phyloP scores from a whole-genome alignment of 352 stramenopile species.

The Phytopythium helicoides region DNA sequence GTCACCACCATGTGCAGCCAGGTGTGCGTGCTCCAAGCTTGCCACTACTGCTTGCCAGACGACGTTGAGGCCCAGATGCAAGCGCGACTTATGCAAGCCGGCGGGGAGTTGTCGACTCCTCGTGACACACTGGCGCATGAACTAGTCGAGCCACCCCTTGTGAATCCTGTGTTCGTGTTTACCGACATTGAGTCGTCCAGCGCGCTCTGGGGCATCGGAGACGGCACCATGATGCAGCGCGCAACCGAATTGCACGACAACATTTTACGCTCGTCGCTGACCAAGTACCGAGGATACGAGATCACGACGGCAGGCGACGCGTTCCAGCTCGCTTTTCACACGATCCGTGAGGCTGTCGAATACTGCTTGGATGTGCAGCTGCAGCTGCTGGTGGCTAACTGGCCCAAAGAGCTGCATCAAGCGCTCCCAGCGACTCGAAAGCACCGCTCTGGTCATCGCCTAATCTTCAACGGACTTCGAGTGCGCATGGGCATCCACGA shows the following conservation, averaged over 20 bases:
- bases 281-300: slow-evolving; percentile 64
- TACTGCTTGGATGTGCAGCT: slow-evolving; percentile 66
- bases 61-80: slow-evolving; percentile 36
- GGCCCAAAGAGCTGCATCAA: slow-evolving; percentile 58
- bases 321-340: slow-evolving; percentile 74
- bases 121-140: slow-evolving; percentile 9
- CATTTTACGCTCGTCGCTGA: slow-evolving; percentile 29
- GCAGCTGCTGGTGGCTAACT: slow-evolving; percentile 45
- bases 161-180: slow-evolving; percentile 59
- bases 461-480: slow-evolving; percentile 46
- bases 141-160: slow-evolving; percentile 13
- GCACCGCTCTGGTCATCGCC: slow-evolving; percentile 21
- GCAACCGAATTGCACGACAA: slow-evolving; percentile 46
- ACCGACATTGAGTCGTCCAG: slow-evolving; percentile 70
- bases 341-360: slow-evolving; percentile 51
- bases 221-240: slow-evolving; percentile 43
- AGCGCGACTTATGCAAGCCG: slow-evolving; percentile 29
- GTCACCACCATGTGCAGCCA: slow-evolving; percentile 50
- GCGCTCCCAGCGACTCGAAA: slow-evolving; percentile 45
- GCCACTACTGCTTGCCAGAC: slow-evolving; percentile 38
- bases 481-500: slow-evolving; percentile 59
- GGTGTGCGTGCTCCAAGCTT: slow-evolving; percentile 42
- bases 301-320: slow-evolving; percentile 70
- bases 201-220: slow-evolving; percentile 48
- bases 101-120: slow-evolving; percentile 21